Conservation (phyloP, 2,329 filamentous ascomycete species). For the Aspergillus caelatus region DNA sequence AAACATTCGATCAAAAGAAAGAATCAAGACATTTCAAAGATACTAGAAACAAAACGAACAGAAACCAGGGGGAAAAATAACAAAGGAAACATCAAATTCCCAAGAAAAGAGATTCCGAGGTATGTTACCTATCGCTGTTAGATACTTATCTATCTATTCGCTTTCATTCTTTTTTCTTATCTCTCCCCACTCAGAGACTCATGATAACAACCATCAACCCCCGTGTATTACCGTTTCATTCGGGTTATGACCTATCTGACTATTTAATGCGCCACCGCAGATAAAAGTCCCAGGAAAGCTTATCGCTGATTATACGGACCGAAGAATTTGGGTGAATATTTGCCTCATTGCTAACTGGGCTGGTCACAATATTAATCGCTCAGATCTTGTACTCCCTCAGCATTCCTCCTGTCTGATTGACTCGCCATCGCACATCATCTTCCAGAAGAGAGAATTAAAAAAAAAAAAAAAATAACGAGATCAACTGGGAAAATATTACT, state of each 20-base stretch:
- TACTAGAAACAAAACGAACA: neutral
- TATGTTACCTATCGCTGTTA: constrained; percentile 8
- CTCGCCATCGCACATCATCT: constrained; percentile 13
- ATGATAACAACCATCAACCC: constrained; percentile 22
- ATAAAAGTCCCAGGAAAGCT: constrained; percentile 21
- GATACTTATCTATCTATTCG: neutral
- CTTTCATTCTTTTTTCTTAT: constrained; percentile 23
- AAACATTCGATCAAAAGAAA: neutral
- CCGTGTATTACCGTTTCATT: constrained; percentile 12
- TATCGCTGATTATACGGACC: constrained; percentile 22
- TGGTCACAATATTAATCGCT: constrained; percentile 13
- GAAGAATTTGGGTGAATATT: constrained; percentile 20
- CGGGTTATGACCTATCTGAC: constrained; percentile 24
- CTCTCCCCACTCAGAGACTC: constrained; percentile 27
- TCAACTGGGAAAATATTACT: neutral
- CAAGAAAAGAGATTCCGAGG: constrained; percentile 2
- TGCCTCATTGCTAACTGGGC: constrained; percentile 19
- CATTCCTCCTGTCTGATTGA: constrained; percentile 15
- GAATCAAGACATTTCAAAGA: constrained; percentile 3
- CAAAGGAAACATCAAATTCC: neutral
- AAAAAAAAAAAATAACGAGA: neutral
- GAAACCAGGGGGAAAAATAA: neutral
- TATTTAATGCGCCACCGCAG: constrained; percentile 19
- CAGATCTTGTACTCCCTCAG: constrained; percentile 17
- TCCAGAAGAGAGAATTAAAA: constrained; percentile 3